A percentile compares a stretch with the other conserved stretches of the same genome.
Conservation (phyloP, 495 filamentous ascomycete species). For the Aspergillus bridgeri region DNA sequence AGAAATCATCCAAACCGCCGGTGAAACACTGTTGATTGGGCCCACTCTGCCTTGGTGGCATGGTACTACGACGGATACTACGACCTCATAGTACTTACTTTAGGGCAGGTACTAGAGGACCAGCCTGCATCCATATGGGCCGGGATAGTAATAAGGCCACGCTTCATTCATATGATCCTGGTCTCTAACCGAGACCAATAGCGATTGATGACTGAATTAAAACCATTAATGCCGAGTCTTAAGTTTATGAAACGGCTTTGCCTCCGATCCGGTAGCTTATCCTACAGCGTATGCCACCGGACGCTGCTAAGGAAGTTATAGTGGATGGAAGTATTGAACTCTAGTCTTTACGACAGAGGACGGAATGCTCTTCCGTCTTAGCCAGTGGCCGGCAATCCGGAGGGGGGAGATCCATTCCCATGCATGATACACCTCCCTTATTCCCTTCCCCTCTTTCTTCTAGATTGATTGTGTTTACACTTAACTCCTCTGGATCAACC, state of each 20-base stretch:
- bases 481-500: background rate
- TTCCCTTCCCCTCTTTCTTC: background rate
- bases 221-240: background rate
- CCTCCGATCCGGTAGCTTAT: background rate
- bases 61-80: constrained; percentile 1
- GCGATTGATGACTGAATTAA: background rate
- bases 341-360: too few relatives aligned
- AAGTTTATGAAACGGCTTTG: background rate
- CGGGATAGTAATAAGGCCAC: background rate
- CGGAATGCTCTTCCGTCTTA: background rate
- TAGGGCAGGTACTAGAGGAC: background rate
- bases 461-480: too few relatives aligned
- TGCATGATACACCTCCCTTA: background rate
- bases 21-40: constrained; percentile 6
- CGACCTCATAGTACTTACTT: constrained; percentile 1
- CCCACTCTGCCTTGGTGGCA: background rate
- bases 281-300: background rate
- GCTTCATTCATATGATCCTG: background rate
- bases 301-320: background rate
- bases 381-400: background rate
- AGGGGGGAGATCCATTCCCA: background rate
- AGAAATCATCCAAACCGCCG: constrained; percentile 1
- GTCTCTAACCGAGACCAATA: background rate
- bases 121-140: background rate
- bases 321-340: background rate